Conservation (phyloP, 495 filamentous ascomycete genomes). For the Achaetomiella virescens region DNA sequence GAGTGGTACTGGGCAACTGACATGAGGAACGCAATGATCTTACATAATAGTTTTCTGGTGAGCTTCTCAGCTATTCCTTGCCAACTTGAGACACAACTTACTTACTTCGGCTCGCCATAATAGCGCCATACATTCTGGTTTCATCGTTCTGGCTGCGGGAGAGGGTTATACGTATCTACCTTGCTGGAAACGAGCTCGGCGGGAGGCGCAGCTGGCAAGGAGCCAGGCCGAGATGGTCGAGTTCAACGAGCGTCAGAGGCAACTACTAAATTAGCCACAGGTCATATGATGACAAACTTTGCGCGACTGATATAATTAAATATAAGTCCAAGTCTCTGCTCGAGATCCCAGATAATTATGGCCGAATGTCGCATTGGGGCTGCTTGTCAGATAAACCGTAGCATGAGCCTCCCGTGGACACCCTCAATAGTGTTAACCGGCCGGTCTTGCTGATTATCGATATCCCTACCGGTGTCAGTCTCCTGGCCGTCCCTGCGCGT, state of each 20-base stretch:
- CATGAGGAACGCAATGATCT: slow-evolving; percentile 24
- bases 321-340: too few species aligned
- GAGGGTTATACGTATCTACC: slow-evolving; percentile 14
- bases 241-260: slow-evolving; percentile 11
- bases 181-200: not conserved
- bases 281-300: not conserved
- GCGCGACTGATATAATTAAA: too few species aligned
- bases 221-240: slow-evolving; percentile 21
- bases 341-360: too few species aligned
- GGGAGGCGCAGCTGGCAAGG: not conserved
- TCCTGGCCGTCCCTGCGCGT: too few species aligned
- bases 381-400: too few species aligned
- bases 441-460: too few species aligned
- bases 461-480: too few species aligned
- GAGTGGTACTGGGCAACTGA: slow-evolving; percentile 15
- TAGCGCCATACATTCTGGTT: slow-evolving; percentile 20
- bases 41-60: slow-evolving; percentile 28
- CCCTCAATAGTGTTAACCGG: too few species aligned
- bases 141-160: slow-evolving; percentile 19
- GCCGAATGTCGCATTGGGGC: too few species aligned
- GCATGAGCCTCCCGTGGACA: too few species aligned
- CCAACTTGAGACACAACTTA: not conserved
- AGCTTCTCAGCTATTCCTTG: not conserved
- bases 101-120: not conserved
- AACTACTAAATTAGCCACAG: not conserved